Percentiles rank a stretch among this genome's conserved stretches.
Evolutionary conservation across 352 stramenopile species (phyloP).

Genomic region (Globisporangium spinosum): DNA sequence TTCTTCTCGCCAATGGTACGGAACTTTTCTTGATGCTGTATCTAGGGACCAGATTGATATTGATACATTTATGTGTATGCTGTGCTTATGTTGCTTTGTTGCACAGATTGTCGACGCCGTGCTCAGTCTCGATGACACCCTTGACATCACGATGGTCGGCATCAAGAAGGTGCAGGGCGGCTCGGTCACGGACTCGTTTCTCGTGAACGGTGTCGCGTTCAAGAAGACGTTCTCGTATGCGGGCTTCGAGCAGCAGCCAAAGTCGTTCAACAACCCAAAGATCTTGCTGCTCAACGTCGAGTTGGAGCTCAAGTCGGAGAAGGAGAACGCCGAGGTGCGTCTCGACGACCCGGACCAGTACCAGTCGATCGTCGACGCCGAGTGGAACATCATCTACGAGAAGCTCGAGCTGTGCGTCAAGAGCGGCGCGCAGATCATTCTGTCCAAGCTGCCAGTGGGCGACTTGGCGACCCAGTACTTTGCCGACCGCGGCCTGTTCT

Average conservation of each 20-base stretch:
- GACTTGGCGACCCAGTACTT: slow-evolving; percentile 99
- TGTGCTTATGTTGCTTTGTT: background rate
- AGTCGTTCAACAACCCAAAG: slow-evolving; percentile 95
- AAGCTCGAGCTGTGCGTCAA: slow-evolving; percentile 93
- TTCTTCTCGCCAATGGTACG: slow-evolving; percentile 97
- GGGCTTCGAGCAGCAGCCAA: slow-evolving; percentile 99
- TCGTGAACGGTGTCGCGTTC: slow-evolving; percentile 98
- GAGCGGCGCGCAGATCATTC: slow-evolving; percentile 96
- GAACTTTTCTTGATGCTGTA: background rate
- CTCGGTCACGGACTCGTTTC: slow-evolving; percentile 96
- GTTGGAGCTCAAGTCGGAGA: slow-evolving; percentile 98
- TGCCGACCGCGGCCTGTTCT: slow-evolving; percentile 97
- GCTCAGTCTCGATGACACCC: slow-evolving; percentile 86
- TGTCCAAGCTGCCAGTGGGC: slow-evolving; percentile 94
- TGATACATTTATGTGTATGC: background rate
- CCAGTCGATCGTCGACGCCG: slow-evolving; percentile 98
- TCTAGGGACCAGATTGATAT: background rate
- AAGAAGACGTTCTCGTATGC: slow-evolving; percentile 99
- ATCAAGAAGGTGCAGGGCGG: slow-evolving; percentile 98
- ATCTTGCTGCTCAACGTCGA: slow-evolving; percentile 98
- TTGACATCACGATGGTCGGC: slow-evolving; percentile 91
- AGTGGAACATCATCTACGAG: slow-evolving; percentile 99
- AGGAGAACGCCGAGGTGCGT: slow-evolving; percentile 98
- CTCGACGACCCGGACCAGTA: slow-evolving; percentile 98
- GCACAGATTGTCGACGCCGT: slow-evolving; percentile 93